Percentiles rank a stretch among this genome's conserved stretches.
These are phyloP conservation scores for Cyclostephanos tholiformis DNA, from an alignment of 108 stramenopile species.

Conservation along the genomic window DNA sequence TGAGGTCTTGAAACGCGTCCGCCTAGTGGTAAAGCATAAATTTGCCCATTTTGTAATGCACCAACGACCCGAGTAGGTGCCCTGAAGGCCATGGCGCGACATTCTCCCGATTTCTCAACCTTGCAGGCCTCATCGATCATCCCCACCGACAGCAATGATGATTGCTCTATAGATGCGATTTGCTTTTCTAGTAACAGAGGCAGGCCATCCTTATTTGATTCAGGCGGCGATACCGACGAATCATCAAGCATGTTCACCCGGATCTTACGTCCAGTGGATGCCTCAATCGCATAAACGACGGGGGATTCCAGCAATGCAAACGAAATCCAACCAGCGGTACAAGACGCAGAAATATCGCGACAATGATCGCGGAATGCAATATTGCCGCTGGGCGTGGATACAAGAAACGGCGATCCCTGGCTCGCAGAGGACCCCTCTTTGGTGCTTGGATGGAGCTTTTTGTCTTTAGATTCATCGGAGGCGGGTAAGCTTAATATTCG, in stretches of 20 bases:
- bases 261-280: conserved; percentile 54
- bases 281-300: conserved; percentile 75
- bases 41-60: conserved; percentile 66
- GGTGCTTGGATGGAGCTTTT: conserved; percentile 5
- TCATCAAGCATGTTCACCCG: conserved; percentile 81
- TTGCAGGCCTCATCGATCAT: conserved; percentile 23
- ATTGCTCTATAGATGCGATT: conserved; percentile 35
- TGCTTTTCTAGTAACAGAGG: conserved; percentile 35
- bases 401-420: conserved; percentile 44
- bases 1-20: conserved; percentile 32
- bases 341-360: conserved; percentile 43
- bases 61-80: conserved; percentile 63
- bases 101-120: conserved; percentile 20
- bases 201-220: conserved; percentile 25
- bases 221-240: conserved; percentile 44
- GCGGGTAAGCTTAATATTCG: conserved; percentile 34
- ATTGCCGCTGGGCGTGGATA: conserved; percentile 80
- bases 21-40: conserved; percentile 78
- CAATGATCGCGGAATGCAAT: conserved; percentile 63
- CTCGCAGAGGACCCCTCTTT: not conserved
- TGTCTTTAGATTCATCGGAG: conserved; percentile 17
- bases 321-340: conserved; percentile 67
- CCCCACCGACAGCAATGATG: conserved; percentile 6
- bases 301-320: conserved; percentile 68
- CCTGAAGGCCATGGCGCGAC: conserved; percentile 22